A percentile compares a stretch with the other conserved stretches of the same genome.
Evolutionary conservation across 2,329 filamentous ascomycete genomes (phyloP).

Genomic region (Paecilomyces formosus): DNA sequence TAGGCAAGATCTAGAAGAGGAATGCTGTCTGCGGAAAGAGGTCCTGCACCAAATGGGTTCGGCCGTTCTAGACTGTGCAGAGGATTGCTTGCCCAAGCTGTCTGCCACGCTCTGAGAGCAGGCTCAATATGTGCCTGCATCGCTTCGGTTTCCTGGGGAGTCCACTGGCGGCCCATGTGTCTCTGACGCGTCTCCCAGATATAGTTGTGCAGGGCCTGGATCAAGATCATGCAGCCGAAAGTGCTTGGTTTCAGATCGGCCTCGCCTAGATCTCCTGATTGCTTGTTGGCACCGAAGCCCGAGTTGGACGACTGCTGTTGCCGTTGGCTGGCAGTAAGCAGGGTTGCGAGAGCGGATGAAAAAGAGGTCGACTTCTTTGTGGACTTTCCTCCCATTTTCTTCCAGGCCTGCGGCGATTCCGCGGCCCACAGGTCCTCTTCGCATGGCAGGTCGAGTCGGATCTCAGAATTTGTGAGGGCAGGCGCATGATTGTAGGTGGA

Average conservation of each 20-base stretch:
- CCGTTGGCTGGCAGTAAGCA: conserved; percentile 70
- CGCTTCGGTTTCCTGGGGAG: conserved; percentile 82
- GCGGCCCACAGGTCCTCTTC: conserved; percentile 88
- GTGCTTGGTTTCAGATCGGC: conserved; percentile 74
- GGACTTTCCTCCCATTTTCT: conserved; percentile 66
- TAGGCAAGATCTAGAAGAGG: conserved; percentile 88
- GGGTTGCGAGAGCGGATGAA: conserved; percentile 69
- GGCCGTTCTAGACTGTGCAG: conserved; percentile 77
- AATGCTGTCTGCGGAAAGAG: conserved; percentile 83
- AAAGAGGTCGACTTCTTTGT: conserved; percentile 70
- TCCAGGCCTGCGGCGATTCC: conserved; percentile 74
- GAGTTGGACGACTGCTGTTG: conserved; percentile 30
- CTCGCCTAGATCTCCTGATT: conserved; percentile 45
- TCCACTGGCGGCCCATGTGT: conserved; percentile 84
- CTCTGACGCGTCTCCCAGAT: conserved; percentile 95
- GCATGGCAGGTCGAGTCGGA: conserved; percentile 79
- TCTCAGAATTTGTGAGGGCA: conserved; percentile 87
- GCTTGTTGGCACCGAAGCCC: conserved; percentile 40
- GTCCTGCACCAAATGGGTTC: conserved; percentile 73
- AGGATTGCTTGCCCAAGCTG: conserved; percentile 81
- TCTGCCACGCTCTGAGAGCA: conserved; percentile 87
- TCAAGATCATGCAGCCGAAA: conserved; percentile 83
- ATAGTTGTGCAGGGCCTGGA: conserved; percentile 93
- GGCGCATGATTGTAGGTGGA: conserved; percentile 91
- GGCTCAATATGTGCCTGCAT: conserved; percentile 96